Evolutionary conservation across 2,329 filamentous ascomycete species (phyloP).

Genomic region (Scedosporium dehoogii): DNA sequence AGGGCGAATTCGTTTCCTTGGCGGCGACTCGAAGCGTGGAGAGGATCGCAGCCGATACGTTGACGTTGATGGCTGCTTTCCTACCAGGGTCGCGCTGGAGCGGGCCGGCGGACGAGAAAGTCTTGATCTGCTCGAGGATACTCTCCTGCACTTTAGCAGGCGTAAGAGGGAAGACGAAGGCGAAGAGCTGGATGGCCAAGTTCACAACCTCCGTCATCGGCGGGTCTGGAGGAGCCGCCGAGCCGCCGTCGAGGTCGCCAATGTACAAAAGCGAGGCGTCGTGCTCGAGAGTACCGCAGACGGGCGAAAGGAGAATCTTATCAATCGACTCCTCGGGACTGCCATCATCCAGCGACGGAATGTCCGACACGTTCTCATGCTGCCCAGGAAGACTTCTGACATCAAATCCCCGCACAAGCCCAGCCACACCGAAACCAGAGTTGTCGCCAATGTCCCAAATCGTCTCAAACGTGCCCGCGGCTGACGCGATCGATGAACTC

Average conservation of each 20-base stretch:
- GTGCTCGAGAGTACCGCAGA: constrained; percentile 78
- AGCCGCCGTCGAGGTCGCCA: constrained; percentile 31
- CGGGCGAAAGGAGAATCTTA: constrained; percentile 52
- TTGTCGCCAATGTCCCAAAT: constrained; percentile 96
- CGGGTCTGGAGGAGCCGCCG: constrained; percentile 52
- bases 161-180: constrained; percentile 81
- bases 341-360: constrained; percentile 33
- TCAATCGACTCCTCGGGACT: constrained; percentile 59
- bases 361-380: constrained; percentile 31
- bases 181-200: constrained; percentile 85
- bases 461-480: constrained; percentile 81
- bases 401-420: constrained; percentile 69
- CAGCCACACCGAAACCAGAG: constrained; percentile 85
- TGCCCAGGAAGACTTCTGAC: constrained; percentile 62
- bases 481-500: constrained; percentile 83
- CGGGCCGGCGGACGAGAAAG: constrained; percentile 70
- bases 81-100: constrained; percentile 79
- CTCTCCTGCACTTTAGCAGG: constrained; percentile 91
- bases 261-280: constrained; percentile 77
- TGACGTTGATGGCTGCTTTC: constrained; percentile 84
- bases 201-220: constrained; percentile 91
- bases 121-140: constrained; percentile 85
- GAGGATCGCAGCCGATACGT: constrained; percentile 73
- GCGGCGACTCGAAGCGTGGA: constrained; percentile 74
- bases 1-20: constrained; percentile 63